A percentile compares a stretch with the other conserved stretches of the same genome.
These are phyloP conservation scores for Gossypium laxum DNA, from an alignment of 441 rosid genomes.

Conservation along the genomic window DNA sequence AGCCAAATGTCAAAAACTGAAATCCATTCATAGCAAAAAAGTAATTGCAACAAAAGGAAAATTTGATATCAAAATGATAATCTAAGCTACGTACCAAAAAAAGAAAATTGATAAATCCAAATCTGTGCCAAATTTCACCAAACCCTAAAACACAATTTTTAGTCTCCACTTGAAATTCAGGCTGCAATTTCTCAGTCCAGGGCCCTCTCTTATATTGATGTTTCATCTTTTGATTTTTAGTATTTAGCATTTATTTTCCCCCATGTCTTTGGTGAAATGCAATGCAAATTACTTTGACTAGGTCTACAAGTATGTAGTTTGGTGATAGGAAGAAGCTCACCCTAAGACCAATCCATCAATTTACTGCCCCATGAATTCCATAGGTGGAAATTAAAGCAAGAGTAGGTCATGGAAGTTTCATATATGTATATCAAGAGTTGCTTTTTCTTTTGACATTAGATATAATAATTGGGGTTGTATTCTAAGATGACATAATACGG, in stretches of 20 bases:
- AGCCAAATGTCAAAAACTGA: background rate
- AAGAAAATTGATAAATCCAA: background rate
- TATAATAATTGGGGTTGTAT: background rate
- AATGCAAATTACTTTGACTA: slow-evolving; percentile 13
- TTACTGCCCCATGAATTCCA: background rate
- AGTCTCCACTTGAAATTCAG: background rate
- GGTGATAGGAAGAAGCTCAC: background rate
- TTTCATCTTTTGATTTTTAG: background rate
- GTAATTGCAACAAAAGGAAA: background rate
- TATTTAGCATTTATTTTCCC: background rate
- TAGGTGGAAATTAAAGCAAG: background rate
- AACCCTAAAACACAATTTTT: background rate
- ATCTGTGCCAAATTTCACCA: background rate
- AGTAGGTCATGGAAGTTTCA: background rate
- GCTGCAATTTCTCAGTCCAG: background rate
- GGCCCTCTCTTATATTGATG: background rate
- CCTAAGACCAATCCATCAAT: background rate
- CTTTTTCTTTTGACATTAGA: background rate
- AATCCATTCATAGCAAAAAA: background rate
- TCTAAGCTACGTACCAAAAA: background rate
- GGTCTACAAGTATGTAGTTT: background rate
- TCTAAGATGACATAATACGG: slow-evolving; percentile 10
- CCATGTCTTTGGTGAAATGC: slow-evolving; percentile 7
- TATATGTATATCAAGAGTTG: background rate
- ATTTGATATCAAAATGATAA: background rate